phyloP scores from a whole-genome alignment of 495 filamentous ascomycete genomes.

The Cercophora newfieldiana region DNA sequence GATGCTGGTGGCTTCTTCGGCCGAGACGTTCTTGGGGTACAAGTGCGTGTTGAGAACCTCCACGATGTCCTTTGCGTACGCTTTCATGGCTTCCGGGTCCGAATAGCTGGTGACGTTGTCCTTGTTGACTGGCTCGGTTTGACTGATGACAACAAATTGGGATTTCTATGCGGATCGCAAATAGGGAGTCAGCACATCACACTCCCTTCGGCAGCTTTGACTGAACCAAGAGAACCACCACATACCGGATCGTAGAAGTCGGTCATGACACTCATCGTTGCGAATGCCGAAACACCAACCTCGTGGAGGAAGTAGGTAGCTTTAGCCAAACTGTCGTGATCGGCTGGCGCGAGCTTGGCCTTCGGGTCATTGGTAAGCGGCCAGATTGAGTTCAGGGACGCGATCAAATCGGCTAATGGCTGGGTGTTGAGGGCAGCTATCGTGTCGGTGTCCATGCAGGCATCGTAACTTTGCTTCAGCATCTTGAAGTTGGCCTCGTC shows the following conservation, averaged over 20 bases:
- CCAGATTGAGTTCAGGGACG: neutral
- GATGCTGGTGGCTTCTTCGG: neutral
- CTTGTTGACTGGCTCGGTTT: neutral
- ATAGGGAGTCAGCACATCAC: no score
- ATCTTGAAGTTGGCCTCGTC: slow-evolving; percentile 67
- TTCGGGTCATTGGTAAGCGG: neutral
- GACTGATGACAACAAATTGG: neutral
- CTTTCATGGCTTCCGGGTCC: neutral
- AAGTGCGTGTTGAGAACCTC: neutral
- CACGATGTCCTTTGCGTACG: neutral
- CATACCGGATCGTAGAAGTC: neutral
- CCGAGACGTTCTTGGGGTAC: neutral
- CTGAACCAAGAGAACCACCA: no score
- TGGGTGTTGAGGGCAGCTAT: neutral
- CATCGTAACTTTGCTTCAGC: slow-evolving; percentile 47
- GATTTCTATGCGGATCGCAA: neutral
- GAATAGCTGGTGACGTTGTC: neutral
- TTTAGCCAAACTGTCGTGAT: neutral
- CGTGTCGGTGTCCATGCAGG: slow-evolving; percentile 2
- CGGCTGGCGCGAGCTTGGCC: neutral
- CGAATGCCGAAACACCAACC: neutral
- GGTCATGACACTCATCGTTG: neutral
- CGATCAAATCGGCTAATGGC: neutral
- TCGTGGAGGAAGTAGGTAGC: neutral
- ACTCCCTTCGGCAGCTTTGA: no score